Percentiles rank a stretch among this genome's conserved stretches.
Conservation (phyloP, 306 rosid genomes). For the Citrullus mucosospermus region DNA sequence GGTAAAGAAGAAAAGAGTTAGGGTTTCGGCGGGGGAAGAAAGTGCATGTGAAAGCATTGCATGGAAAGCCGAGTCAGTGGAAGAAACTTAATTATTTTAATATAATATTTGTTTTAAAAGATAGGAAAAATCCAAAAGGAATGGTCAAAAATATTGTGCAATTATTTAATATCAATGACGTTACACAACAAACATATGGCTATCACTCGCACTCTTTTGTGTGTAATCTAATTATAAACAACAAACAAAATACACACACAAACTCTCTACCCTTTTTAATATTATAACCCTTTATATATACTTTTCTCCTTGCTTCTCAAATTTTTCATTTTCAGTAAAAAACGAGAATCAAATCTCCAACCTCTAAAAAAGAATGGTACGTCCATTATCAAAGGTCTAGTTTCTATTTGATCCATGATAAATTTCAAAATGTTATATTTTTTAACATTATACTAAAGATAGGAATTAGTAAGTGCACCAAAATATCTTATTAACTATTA, state of each 20-base stretch:
- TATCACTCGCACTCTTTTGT: slow-evolving; percentile 20
- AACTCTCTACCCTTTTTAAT: not conserved
- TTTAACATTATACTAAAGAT: too few species aligned
- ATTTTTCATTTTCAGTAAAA: too few species aligned
- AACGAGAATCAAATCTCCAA: too few species aligned
- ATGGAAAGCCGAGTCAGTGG: slow-evolving; percentile 54
- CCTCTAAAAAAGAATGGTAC: too few species aligned
- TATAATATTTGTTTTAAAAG: slow-evolving; percentile 12
- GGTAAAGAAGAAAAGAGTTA: slow-evolving; percentile 8
- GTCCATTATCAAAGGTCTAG: too few species aligned
- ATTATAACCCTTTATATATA: too few species aligned
- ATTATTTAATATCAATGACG: slow-evolving; percentile 50
- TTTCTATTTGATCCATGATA: too few species aligned
- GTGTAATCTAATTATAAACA: slow-evolving; percentile 15
- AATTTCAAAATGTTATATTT: too few species aligned
- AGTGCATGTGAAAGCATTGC: slow-evolving; percentile 62
- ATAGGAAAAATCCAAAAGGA: slow-evolving; percentile 36
- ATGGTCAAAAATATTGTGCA: slow-evolving; percentile 36
- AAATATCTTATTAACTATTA: too few species aligned
- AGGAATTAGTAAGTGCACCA: too few species aligned
- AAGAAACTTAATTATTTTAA: slow-evolving; percentile 19
- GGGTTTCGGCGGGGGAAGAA: slow-evolving; percentile 21
- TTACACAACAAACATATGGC: slow-evolving; percentile 36
- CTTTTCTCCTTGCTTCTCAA: too few species aligned
- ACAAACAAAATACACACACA: not conserved